Evolutionary conservation across 768 basidiomycete genomes (phyloP).

Genomic region (Leccinum broughii): DNA sequence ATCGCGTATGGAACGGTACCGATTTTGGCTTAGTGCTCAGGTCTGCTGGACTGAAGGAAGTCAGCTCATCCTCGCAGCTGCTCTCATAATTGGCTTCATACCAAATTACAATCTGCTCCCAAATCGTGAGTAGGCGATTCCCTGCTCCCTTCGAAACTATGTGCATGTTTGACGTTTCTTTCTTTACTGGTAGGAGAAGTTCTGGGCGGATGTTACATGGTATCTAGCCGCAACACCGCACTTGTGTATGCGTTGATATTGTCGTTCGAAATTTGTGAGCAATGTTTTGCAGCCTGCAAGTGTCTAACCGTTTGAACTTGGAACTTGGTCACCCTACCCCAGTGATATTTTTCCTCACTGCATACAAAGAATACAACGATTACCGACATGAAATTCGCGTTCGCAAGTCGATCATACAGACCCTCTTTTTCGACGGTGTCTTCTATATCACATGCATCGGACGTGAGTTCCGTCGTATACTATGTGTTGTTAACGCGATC

Average conservation of each 20-base stretch:
- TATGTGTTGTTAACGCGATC: no score
- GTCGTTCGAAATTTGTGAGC: neutral
- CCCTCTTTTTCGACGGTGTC: neutral
- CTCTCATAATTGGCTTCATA: neutral
- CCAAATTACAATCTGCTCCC: neutral
- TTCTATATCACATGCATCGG: neutral
- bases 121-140: neutral
- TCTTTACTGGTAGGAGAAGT: neutral
- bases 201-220: neutral
- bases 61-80: neutral
- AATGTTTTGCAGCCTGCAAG: no score
- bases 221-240: neutral
- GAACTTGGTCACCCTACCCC: no score
- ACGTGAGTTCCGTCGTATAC: neutral
- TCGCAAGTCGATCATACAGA: neutral
- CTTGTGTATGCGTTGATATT: neutral
- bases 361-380: neutral
- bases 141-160: neutral
- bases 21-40: neutral
- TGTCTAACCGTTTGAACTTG: no score
- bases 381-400: neutral
- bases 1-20: neutral
- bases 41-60: neutral
- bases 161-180: neutral
- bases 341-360: neutral